Conservation (phyloP, 306 rosid genomes). For the Medicago lupulina region DNA sequence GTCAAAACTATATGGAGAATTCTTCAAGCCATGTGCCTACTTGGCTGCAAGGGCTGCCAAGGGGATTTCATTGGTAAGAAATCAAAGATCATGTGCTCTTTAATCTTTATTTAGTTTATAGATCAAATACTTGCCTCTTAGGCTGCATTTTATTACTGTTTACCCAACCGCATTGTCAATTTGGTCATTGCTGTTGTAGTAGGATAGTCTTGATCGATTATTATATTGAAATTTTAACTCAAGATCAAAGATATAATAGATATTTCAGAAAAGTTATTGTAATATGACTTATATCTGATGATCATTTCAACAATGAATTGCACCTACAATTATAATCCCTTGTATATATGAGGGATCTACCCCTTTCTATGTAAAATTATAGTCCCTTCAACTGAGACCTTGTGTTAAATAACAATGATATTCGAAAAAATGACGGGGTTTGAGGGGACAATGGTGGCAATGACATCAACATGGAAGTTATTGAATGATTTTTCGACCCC, state of each 20-base stretch:
- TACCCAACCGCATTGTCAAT: background rate
- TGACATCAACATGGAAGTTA: background rate
- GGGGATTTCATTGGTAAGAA: conserved; percentile 81
- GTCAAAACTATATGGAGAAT: conserved; percentile 76
- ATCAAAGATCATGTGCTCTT: conserved; percentile 32
- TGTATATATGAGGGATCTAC: too few relatives aligned
- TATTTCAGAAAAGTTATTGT: too few relatives aligned
- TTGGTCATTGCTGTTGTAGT: background rate
- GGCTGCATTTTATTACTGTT: background rate
- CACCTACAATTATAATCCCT: background rate
- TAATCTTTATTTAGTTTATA: conserved; percentile 3
- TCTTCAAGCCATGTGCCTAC: conserved; percentile 90
- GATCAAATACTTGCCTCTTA: background rate
- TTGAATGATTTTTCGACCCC: conserved; percentile 10
- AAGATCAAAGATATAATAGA: too few relatives aligned
- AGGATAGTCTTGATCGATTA: too few relatives aligned
- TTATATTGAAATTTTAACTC: too few relatives aligned
- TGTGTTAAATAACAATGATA: background rate
- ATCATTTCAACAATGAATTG: background rate
- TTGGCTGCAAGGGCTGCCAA: conserved; percentile 93
- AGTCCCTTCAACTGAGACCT: background rate
- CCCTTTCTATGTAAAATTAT: too few relatives aligned
- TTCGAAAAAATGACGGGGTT: background rate
- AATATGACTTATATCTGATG: conserved; percentile 1
- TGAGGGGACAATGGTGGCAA: background rate